Conservation (phyloP, 2,329 filamentous ascomycete genomes). For the Davidsoniella virescens region DNA sequence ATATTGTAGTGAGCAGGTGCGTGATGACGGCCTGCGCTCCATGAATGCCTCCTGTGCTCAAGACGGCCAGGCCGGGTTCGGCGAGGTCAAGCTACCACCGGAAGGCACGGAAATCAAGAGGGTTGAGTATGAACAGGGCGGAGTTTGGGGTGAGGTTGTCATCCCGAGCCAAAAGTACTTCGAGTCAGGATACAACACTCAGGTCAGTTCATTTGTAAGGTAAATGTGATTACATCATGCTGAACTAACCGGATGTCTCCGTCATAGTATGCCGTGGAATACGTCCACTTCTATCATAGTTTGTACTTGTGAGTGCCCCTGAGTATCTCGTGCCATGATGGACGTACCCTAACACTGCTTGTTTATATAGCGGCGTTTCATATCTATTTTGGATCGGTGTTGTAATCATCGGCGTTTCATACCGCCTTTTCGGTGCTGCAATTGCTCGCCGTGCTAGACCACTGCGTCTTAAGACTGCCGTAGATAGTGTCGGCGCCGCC, state of each 20-base stretch:
- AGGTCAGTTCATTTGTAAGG: not conserved
- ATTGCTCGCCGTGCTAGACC: not conserved
- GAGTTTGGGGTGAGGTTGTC: conserved; percentile 5
- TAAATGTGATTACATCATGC: not conserved
- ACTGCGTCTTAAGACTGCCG: not conserved
- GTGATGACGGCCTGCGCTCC: conserved; percentile 15
- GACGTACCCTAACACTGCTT: not conserved
- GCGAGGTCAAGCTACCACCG: not conserved
- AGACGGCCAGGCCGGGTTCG: not conserved
- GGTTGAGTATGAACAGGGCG: conserved; percentile 3
- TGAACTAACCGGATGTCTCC: not conserved
- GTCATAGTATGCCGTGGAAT: conserved; percentile 23
- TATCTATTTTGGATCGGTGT: conserved; percentile 25
- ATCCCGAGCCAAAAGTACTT: conserved; percentile 8
- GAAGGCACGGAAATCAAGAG: conserved; percentile 12
- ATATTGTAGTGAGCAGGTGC: conserved; percentile 20
- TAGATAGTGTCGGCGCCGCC: not conserved
- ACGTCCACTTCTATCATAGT: conserved; percentile 7
- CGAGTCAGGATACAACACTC: conserved; percentile 8
- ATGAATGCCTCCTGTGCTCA: conserved; percentile 25
- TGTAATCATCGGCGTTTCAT: conserved; percentile 21
- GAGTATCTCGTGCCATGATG: not conserved
- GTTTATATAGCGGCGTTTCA: not conserved
- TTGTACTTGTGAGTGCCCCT: not conserved
- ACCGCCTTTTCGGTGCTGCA: conserved; percentile 15